Conservation (phyloP, 495 filamentous ascomycete genomes). For the Podospora australis region DNA sequence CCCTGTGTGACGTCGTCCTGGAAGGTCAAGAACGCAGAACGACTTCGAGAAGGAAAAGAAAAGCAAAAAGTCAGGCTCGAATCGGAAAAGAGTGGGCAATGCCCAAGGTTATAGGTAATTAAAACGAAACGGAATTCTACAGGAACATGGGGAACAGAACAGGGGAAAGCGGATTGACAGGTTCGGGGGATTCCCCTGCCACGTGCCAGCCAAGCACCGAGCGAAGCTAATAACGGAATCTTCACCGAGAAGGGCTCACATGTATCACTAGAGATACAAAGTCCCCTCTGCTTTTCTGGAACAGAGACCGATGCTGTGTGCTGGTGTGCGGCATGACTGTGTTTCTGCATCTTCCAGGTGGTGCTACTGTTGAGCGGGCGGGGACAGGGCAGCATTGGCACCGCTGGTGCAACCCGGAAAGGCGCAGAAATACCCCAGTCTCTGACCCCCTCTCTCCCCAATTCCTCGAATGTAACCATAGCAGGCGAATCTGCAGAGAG, state of each 20-base stretch:
- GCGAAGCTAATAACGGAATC: neutral
- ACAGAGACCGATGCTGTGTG: too few species aligned
- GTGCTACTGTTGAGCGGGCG: too few species aligned
- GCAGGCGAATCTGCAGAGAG: neutral
- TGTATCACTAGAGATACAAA: too few species aligned
- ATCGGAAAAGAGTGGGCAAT: neutral
- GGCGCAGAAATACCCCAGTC: too few species aligned
- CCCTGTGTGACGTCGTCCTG: slow-evolving; percentile 7
- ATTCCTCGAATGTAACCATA: neutral
- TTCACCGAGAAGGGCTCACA: slow-evolving; percentile 7
- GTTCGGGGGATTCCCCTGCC: slow-evolving; percentile 1
- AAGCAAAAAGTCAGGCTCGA: neutral
- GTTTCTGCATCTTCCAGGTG: too few species aligned
- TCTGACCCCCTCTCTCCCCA: too few species aligned
- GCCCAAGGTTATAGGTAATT: neutral
- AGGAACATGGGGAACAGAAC: neutral
- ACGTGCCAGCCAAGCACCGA: slow-evolving; percentile 10
- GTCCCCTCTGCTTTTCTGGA: too few species aligned
- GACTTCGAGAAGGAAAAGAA: neutral
- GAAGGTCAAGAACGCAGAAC: neutral
- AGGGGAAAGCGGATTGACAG: neutral
- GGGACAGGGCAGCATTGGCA: too few species aligned
- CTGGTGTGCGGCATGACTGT: too few species aligned
- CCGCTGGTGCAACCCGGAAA: too few species aligned
- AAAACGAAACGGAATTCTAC: slow-evolving; percentile 1